A percentile compares a stretch with the other conserved stretches of the same genome.
Evolutionary conservation across 129 eudicot species (phyloP).

Genomic region (Heracleum sosnowskyi): DNA sequence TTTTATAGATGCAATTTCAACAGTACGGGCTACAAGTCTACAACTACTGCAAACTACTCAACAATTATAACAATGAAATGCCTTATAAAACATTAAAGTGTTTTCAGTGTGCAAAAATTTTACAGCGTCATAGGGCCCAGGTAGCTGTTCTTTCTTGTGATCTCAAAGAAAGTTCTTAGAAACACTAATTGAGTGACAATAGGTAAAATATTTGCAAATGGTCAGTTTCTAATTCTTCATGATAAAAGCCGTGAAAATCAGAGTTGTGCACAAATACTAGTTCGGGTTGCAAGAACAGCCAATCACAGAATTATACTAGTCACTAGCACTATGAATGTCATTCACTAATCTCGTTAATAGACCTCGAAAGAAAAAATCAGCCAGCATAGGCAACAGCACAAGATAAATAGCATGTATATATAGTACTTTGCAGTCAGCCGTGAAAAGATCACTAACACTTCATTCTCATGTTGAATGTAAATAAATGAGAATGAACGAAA

Average conservation of each 20-base stretch:
- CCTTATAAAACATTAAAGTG: too few species aligned
- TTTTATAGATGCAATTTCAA: background rate
- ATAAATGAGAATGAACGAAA: background rate
- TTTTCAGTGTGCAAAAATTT: too few species aligned
- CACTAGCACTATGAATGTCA: background rate
- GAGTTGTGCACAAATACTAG: background rate
- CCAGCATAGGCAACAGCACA: background rate
- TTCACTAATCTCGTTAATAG: background rate
- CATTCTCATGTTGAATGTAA: background rate
- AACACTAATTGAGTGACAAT: background rate
- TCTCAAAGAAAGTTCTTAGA: too few species aligned
- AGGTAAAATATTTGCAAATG: background rate
- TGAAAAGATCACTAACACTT: background rate
- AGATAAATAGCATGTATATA: too few species aligned
- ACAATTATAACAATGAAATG: background rate
- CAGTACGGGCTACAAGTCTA: background rate
- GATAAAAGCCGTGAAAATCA: background rate
- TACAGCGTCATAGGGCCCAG: too few species aligned
- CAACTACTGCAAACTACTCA: background rate
- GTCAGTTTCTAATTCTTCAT: background rate
- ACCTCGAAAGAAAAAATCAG: background rate
- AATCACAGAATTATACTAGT: background rate
- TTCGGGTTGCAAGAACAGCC: background rate
- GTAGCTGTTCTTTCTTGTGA: too few species aligned
- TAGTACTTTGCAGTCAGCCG: too few species aligned